Percentiles rank a stretch among this genome's conserved stretches.
Evolutionary conservation across 805 yeast genomes (phyloP).

Genomic region (Candida peoriensis): DNA sequence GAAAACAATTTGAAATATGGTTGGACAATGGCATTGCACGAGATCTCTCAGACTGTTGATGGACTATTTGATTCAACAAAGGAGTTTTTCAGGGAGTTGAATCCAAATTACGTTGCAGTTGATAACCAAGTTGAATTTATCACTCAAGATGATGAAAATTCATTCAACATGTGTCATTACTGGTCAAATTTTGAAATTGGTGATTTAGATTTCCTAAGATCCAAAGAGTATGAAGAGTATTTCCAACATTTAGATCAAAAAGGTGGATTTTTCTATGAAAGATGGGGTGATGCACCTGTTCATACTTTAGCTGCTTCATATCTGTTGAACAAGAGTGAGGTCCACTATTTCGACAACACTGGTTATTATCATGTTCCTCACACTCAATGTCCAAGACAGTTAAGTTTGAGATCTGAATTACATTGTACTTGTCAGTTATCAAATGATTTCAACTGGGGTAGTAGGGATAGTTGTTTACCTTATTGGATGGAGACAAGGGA

Average conservation of each 20-base stretch:
- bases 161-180: conserved; percentile 81
- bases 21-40: conserved; percentile 61
- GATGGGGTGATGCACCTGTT: conserved; percentile 41
- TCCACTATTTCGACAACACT: conserved; percentile 69
- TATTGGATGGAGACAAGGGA: conserved; percentile 17
- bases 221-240: conserved; percentile 62
- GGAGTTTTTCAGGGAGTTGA: conserved; percentile 36
- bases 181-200: conserved; percentile 92
- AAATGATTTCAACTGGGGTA: conserved; percentile 23
- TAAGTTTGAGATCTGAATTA: conserved; percentile 38
- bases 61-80: conserved; percentile 56
- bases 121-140: conserved; percentile 67
- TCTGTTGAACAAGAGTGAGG: conserved; percentile 47
- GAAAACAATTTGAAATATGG: conserved; percentile 56
- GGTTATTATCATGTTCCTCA: conserved; percentile 67
- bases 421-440: conserved; percentile 47
- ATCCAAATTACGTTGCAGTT: conserved; percentile 55
- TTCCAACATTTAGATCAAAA: conserved; percentile 70
- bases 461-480: conserved; percentile 20
- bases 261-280: conserved; percentile 75
- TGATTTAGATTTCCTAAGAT: conserved; percentile 67
- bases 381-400: conserved; percentile 51
- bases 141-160: conserved; percentile 63
- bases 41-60: conserved; percentile 56
- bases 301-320: conserved; percentile 73